Base-by-base conservation (phyloP, 1,284 basidiomycete genomes). In the Golubevia sp. region DNA sequence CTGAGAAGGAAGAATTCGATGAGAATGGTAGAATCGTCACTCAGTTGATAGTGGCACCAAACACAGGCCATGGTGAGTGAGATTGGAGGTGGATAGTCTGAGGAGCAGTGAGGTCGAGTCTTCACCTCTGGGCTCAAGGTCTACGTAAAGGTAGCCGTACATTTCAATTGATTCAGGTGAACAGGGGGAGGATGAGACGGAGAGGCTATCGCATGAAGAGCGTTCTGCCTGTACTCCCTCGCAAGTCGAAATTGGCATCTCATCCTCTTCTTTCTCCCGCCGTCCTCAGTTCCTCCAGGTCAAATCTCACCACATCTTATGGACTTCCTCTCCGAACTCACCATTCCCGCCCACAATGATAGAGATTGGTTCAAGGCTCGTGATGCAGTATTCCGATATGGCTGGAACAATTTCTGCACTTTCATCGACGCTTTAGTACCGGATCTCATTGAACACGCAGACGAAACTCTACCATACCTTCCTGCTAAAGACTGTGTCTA, bases 11-110 rank as follows among this genome's bases (percentile, higher is more conserved):
- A n/a, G 86, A 86, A 15, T 62, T 86, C 34, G 87, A 89, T 15
- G 83, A 89, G 30, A 87, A 88, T 58, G 88, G 91, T 3, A 90
- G 91, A 0, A 88, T 91, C 70, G 88, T 91, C 2, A 90, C 90
- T 0, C 84, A 83, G 3, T 88, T 91, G 4, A 87, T 91, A 13
- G 86, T 89, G 78, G 92, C 92, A 7, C 93, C 93, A 0, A n/a
- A n/a, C n/a, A 90, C 89, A 0, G 93, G 93, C 20, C 87, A 87
- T 85, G 92, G 92, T 91, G 66, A 59, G 87, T 84, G 50, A n/a
- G n/a, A n/a, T 6, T 11, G n/a, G n/a, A n/a, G n/a, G n/a, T 30
- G 51, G n/a, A n/a, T n/a, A n/a, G n/a, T n/a, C n/a, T n/a, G n/a
- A n/a, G n/a, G n/a, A n/a, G n/a, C n/a, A n/a, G n/a, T n/a, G n/a